Percentiles rank a stretch among this genome's conserved stretches.
phyloP scores from a whole-genome alignment of 2,329 filamentous ascomycete species.

The Fusarium guadeloupense region DNA sequence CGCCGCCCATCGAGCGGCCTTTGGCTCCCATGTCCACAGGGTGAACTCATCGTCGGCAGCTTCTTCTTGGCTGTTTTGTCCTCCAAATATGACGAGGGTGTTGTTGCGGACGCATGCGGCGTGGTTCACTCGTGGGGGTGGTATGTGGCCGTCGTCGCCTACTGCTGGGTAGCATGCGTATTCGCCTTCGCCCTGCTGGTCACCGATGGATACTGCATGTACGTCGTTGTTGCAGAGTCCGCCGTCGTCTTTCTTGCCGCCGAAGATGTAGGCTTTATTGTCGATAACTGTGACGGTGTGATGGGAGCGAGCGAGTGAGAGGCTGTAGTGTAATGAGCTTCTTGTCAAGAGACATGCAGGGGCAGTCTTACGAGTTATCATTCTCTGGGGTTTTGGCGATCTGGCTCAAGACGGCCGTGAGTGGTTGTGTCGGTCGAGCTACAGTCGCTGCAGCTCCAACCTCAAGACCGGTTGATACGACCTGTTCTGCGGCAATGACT shows the following conservation, averaged over 20 bases:
- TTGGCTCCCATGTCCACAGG: slow-evolving; percentile 32
- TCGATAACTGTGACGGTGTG: slow-evolving; percentile 29
- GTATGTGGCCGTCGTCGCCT: slow-evolving; percentile 6
- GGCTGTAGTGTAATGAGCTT: not conserved
- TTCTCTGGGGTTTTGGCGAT: slow-evolving; percentile 23
- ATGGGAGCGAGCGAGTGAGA: slow-evolving; percentile 26
- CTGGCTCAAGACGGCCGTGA: slow-evolving; percentile 34
- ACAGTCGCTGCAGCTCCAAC: slow-evolving; percentile 30
- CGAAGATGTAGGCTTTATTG: slow-evolving; percentile 32
- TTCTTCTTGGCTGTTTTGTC: slow-evolving; percentile 3
- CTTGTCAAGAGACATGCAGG: rapidly evolving
- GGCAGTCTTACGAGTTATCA: slow-evolving; percentile 11
- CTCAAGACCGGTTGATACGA: slow-evolving; percentile 30
- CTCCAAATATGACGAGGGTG: slow-evolving; percentile 26
- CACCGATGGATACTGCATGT: slow-evolving; percentile 16
- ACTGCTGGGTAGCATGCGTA: slow-evolving; percentile 36
- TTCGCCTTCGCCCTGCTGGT: slow-evolving; percentile 4
- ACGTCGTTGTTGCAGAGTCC: slow-evolving; percentile 28
- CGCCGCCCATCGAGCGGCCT: slow-evolving; percentile 5
- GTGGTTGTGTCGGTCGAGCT: slow-evolving; percentile 31
- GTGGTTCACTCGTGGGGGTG: slow-evolving; percentile 10
- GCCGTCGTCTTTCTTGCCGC: slow-evolving; percentile 25
- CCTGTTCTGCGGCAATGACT: slow-evolving; percentile 29
- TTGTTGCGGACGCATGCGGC: slow-evolving; percentile 23
- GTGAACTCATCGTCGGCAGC: slow-evolving; percentile 20